Evolutionary conservation across 345 rosid genomes (phyloP), one percentile per base, ranked within the genome.

Genomic region (Schrenkiella parvula): DNA sequence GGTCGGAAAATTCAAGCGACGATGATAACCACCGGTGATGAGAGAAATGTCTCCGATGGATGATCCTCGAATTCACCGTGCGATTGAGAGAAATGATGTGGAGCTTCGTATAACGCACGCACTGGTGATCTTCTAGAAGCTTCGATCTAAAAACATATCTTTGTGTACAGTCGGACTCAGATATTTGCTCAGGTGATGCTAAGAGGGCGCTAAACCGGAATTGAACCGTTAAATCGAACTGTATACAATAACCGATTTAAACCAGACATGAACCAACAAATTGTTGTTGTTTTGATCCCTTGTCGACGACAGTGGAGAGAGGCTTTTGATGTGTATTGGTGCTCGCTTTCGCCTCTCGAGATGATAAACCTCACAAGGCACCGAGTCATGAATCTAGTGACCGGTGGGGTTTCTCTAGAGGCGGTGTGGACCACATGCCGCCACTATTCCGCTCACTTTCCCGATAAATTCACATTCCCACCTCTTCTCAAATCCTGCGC

Each of bases 401-500:
- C 73, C 4, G 52, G 71, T 68, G 81, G 82, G 13, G 71, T 68
- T 57, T 79, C 78, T 75, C 54, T 37, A 42, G 85, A 83, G 53
- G 82, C 74, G 55, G 29, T 83, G 17, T 28, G 65, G 23, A 35
- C 54, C 0, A 46, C 77, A 66, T 17, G 73, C 12, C 78, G 56
- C 37, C 78, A 70, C 63, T 84, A 60, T n/a, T 68, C 77, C 8
- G 50, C 79, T 26, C n/a, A 66, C 2, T 82, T 72, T 39, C 81
- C 83, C 8, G 47, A 74, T 32, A 79, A 83, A 48, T 86, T 84
- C 70, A 84, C 93, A 14, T 86, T 84, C 75, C 89, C 90, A 75
- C 86, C 93, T 29, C 85, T 88, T n/a, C 81, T 88, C 44, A 88
- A 84, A 74, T 84, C 83, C 2, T 86, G 93, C 6, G 85, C 78